These are phyloP conservation scores for Iris pallida DNA, from an alignment of 116 monocot species.

Conservation along the genomic window DNA sequence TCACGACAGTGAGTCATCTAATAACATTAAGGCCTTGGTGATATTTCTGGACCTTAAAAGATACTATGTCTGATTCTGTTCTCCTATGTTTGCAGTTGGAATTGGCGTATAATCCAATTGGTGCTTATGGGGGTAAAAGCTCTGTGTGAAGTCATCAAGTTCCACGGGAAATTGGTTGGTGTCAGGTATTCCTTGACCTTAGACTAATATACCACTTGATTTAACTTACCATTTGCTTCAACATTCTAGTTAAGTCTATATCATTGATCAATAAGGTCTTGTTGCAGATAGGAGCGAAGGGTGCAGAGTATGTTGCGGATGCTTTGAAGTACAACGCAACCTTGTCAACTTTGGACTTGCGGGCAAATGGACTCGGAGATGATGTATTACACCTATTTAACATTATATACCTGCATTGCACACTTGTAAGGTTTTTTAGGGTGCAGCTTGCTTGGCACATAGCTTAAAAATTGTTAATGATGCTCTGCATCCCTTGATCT, in stretches of 20 bases:
- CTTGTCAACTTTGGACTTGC: constrained; percentile 72
- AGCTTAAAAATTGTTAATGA: constrained; percentile 96
- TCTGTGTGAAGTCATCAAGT: constrained; percentile 84
- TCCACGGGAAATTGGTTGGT: constrained; percentile 93
- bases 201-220: background rate
- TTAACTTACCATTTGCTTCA: background rate
- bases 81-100: constrained; percentile 58
- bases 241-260: background rate
- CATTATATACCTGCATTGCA: too few relatives aligned
- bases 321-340: constrained; percentile 95
- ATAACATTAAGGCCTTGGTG: background rate
- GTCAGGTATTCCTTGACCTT: too few relatives aligned
- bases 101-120: constrained; percentile 94
- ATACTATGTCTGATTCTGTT: background rate
- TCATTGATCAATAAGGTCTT: background rate
- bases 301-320: constrained; percentile 85
- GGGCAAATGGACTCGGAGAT: constrained; percentile 94
- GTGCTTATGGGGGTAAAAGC: constrained; percentile 76
- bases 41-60: background rate
- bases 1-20: constrained; percentile 71
- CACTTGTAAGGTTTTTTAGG: constrained; percentile 60
- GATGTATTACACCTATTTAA: too few relatives aligned
- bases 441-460: constrained; percentile 72
- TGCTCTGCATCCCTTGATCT: constrained; percentile 85
- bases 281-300: constrained; percentile 76